Evolutionary conservation across 2,329 filamentous ascomycete species (phyloP).

Genomic region (Xylariaceae sp.): DNA sequence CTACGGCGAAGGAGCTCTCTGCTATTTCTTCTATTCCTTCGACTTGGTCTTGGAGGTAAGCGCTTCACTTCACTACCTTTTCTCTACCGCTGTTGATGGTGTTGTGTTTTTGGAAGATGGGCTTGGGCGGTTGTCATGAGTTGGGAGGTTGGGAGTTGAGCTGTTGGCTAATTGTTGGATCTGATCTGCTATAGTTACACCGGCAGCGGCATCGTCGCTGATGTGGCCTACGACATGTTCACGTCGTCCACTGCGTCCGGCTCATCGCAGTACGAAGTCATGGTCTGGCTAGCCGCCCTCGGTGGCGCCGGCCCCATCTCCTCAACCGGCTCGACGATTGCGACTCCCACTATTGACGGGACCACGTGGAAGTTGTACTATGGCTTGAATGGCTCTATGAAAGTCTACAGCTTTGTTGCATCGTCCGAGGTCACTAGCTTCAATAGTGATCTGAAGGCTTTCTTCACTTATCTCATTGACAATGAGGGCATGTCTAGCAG

Average conservation of each 20-base stretch:
- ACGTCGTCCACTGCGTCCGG: slow-evolving; percentile 41
- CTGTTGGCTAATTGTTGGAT: no score
- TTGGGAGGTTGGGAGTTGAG: no score
- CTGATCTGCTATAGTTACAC: slow-evolving; percentile 43
- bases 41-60: slow-evolving; percentile 38
- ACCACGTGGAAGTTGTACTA: slow-evolving; percentile 51
- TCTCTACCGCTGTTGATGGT: not conserved
- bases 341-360: slow-evolving; percentile 49
- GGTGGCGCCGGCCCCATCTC: slow-evolving; percentile 33
- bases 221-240: slow-evolving; percentile 60
- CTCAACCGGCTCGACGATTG: slow-evolving; percentile 46
- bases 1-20: slow-evolving; percentile 31
- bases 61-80: not conserved
- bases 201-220: slow-evolving; percentile 45
- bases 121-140: no score
- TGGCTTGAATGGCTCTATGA: slow-evolving; percentile 51
- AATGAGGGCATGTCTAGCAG: slow-evolving; percentile 40
- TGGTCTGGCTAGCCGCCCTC: slow-evolving; percentile 28
- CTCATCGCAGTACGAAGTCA: slow-evolving; percentile 56
- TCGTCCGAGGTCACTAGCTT: slow-evolving; percentile 42
- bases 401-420: slow-evolving; percentile 49
- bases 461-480: slow-evolving; percentile 48
- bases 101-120: not conserved
- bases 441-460: slow-evolving; percentile 49
- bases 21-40: slow-evolving; percentile 34